Base-by-base conservation (phyloP, 495 filamentous ascomycete genomes). In the Chaetomium fimeti region DNA sequence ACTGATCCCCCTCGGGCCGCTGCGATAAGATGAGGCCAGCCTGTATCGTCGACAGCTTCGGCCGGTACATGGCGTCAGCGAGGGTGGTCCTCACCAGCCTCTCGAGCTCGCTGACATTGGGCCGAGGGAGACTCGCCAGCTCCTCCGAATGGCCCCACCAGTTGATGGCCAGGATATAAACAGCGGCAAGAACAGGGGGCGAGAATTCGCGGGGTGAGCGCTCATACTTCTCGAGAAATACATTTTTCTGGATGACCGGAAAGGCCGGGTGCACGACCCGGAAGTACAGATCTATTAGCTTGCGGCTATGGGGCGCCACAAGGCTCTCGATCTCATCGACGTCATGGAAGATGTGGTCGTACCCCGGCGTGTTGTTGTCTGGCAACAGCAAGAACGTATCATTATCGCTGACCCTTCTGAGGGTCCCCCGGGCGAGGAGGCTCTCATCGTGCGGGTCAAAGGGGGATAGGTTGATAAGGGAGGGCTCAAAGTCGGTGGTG, bases 11-110 rank as follows among this genome's bases (percentile, higher is more conserved):
- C 52, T 92, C 90, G 20, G 93, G 92, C 47, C 91, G 85, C 69
- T 98, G 93, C 65, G 93, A 88, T 24, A 98, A 82, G 42, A 98
- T 76, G 54, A 98, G 78, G 12, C 93, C 94, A 4, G 92, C 93
- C 74, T 98, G 94, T 32, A 98, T 85, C 3, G 93, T 94, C 18
- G 93, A 93, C n/a, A 97, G 82, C 65, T 93, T 96, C 3, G 94
- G 91, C 65, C 88, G 81, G 61, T 89, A 87, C 76, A 97, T 86
- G 52, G 91, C 90, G 61, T 90, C 86, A 3, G 84, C 85, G 53
- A 97, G 79, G 36, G 89, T 83, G 54, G 85, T 85, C 65, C 88
- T 82, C 40, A 93, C 90, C 32, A 92, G 79, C 65, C 88, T 84
- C 77, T 97, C 93, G 43, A 97, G 78, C 64, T 87, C 85, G 42